Evolutionary conservation across 257 asterid species (phyloP).

Genomic region (Vinca minor): DNA sequence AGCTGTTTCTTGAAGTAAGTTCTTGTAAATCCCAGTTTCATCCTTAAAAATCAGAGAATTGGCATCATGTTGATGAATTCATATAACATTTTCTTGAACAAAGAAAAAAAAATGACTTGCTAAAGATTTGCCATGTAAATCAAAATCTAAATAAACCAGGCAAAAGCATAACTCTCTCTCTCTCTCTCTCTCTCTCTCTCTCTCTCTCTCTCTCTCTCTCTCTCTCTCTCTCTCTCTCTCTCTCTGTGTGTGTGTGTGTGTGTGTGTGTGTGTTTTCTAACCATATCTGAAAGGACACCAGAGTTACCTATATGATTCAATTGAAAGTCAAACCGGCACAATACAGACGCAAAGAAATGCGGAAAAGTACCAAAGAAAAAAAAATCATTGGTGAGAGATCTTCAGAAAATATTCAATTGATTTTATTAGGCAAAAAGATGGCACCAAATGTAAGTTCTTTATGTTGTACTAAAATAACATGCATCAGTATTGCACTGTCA

Average conservation of each 20-base stretch:
- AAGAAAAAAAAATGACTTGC: not conserved
- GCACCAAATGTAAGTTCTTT: not conserved
- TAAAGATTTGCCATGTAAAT: not conserved
- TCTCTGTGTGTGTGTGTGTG: no score
- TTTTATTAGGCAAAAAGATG: not conserved
- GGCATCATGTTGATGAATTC: not conserved
- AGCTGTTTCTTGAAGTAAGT: conserved; percentile 75
- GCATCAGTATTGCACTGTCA: not conserved
- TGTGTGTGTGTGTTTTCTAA: not conserved
- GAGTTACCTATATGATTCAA: not conserved
- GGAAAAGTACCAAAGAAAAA: not conserved
- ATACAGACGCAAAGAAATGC: not conserved
- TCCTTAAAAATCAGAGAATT: conserved; percentile 42
- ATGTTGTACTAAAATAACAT: not conserved
- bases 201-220: not conserved
- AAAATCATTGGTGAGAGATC: not conserved
- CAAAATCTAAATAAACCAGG: no score
- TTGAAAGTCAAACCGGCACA: not conserved
- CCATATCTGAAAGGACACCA: not conserved
- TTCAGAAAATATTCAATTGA: not conserved
- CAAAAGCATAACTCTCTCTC: no score
- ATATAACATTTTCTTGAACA: not conserved
- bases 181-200: no score
- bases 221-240: no score
- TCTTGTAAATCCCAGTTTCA: conserved; percentile 82